A percentile compares a stretch with the other conserved stretches of the same genome.
Evolutionary conservation across 441 rosid genomes (phyloP).

Genomic region (Cnidoscolus chayamansa): DNA sequence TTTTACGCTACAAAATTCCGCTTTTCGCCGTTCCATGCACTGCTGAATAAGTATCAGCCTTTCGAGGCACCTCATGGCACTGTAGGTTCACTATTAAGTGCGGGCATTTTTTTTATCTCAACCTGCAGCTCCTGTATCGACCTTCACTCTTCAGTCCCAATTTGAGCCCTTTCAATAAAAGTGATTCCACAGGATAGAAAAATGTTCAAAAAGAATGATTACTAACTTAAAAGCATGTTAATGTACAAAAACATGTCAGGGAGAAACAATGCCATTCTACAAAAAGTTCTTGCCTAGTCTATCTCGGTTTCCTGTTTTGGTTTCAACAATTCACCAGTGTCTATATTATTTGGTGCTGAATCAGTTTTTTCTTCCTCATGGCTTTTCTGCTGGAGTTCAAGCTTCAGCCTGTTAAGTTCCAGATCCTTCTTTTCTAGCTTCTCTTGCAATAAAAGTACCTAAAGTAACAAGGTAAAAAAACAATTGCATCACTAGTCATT

Average conservation of each 20-base stretch:
- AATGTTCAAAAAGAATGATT: constrained; percentile 6
- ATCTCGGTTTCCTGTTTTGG: constrained; percentile 30
- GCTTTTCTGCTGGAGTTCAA: constrained; percentile 38
- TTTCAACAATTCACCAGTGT: constrained; percentile 21
- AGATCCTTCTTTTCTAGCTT: constrained; percentile 61
- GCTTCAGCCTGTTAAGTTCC: constrained; percentile 43
- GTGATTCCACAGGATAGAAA: not conserved
- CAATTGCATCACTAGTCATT: not conserved
- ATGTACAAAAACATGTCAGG: constrained; percentile 29
- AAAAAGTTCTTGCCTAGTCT: constrained; percentile 22
- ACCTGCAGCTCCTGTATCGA: too few species aligned
- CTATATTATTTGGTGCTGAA: constrained; percentile 23
- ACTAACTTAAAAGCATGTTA: constrained; percentile 6
- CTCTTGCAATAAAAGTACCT: constrained; percentile 75
- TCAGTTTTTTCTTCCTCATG: constrained; percentile 29
- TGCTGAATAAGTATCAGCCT: too few species aligned
- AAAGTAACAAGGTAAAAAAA: constrained; percentile 8
- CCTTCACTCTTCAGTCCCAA: not conserved
- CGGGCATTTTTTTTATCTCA: too few species aligned
- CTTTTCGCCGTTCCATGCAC: too few species aligned
- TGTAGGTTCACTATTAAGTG: too few species aligned
- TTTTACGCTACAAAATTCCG: too few species aligned
- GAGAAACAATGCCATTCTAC: constrained; percentile 11
- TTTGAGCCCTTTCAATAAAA: not conserved
- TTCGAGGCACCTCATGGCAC: too few species aligned